These are phyloP conservation scores for Zymoseptoria crescenta DNA, from an alignment of 2,329 filamentous ascomycete species.

Conservation along the genomic window DNA sequence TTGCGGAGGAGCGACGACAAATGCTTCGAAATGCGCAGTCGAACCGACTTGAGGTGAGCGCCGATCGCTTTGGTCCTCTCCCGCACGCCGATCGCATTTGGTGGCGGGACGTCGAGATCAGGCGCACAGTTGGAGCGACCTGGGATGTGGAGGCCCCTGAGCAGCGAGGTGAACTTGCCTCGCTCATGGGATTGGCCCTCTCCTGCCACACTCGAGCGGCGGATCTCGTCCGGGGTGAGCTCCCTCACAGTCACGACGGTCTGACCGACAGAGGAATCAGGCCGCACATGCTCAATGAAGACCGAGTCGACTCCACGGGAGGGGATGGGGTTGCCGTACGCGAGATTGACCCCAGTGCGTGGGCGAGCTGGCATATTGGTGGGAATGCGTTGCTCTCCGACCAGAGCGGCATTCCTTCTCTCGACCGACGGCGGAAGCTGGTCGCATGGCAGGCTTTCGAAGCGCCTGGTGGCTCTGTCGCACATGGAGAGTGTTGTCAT, in stretches of 20 bases:
- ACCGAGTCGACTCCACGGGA: background rate
- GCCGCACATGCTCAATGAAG: background rate
- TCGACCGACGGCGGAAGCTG: background rate
- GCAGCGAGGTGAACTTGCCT: background rate
- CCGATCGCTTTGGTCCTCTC: background rate
- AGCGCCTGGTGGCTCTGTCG: background rate
- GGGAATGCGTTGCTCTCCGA: background rate
- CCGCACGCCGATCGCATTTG: background rate
- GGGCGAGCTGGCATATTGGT: background rate
- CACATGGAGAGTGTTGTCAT: background rate
- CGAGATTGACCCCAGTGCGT: background rate
- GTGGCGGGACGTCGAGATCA: background rate
- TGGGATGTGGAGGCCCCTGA: background rate
- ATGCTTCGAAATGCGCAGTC: background rate
- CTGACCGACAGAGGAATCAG: too few species aligned
- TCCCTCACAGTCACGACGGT: too few species aligned
- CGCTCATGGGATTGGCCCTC: background rate
- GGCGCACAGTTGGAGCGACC: background rate
- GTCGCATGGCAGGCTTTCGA: background rate
- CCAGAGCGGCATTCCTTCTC: background rate
- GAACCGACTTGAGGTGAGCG: background rate
- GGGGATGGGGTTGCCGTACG: background rate
- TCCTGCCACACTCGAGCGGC: background rate
- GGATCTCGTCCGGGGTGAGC: background rate
- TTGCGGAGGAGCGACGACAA: background rate